Base-by-base conservation (phyloP, 1,284 basidiomycete genomes). In the Cryptococcus sp. region DNA sequence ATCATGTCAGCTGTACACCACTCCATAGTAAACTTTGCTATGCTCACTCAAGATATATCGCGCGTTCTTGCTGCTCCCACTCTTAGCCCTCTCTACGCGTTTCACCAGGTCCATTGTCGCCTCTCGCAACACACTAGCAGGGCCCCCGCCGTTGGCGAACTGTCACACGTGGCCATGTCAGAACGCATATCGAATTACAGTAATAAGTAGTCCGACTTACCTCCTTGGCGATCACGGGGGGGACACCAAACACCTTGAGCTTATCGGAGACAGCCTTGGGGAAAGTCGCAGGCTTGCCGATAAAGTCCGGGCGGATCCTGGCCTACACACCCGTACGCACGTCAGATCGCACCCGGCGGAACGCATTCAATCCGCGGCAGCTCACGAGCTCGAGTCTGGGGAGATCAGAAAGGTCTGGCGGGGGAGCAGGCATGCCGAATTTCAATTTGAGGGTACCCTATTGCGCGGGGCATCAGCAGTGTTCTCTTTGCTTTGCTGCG, bases 111-210 rank as follows among this genome's bases (percentile, higher is more conserved):
- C 71, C 9, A 76, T 49, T 0, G 76, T 78, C 2, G 60, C 46
- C 56, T 72, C 58, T 47, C 77, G 64, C n/a, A 75, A 59, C 15
- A 77, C 73, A 42, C 65, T 68, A 1, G 71, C 66, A 8, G 76
- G 68, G 49, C 65, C 62, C 44, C 71, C 70, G 13, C 44, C 38
- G 18, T 52, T 39, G 7, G 60, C 53, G n/a, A 66, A 51, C 62
- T 67, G 37, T 18, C n/a, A 38, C 23, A 37, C 15, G 28, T 33
- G 9, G 46, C 39, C 20, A 15, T 12, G 46, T 38, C 12, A 28
- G 28, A 38, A 11, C 39, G 9, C 20, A 23, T 13, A 28, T 18
- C 13, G 6, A 44, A 23, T 2, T 18, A 8, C n/a, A 12, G 47
- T 18, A 2, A 33, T 4, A 12, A 15, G 7, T 28, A 16, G 42